A percentile compares a stretch with the other conserved stretches of the same genome.
Conservation (phyloP, 495 filamentous ascomycete species). For the Aspergillus asperescens region DNA sequence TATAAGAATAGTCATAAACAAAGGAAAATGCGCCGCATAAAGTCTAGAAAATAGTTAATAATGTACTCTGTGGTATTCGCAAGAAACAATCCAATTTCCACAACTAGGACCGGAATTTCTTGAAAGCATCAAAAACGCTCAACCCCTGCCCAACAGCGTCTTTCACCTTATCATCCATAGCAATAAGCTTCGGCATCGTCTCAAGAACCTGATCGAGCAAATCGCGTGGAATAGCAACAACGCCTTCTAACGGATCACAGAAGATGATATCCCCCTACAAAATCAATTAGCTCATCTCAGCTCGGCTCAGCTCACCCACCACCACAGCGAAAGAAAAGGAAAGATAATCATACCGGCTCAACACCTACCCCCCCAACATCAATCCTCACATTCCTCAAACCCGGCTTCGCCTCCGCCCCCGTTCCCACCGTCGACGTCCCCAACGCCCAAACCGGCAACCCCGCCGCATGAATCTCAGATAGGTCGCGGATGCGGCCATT, state of each 20-base stretch:
- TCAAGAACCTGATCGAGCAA: constrained; percentile 46
- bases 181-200: constrained; percentile 49
- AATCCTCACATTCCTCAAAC: constrained; percentile 49
- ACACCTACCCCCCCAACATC: constrained; percentile 46
- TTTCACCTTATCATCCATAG: constrained; percentile 57
- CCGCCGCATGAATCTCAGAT: constrained; percentile 41
- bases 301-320: too few species aligned
- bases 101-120: constrained; percentile 30
- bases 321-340: not conserved
- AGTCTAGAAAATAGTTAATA: too few species aligned
- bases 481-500: constrained; percentile 61
- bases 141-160: constrained; percentile 53
- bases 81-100: too few species aligned
- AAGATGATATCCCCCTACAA: constrained; percentile 57
- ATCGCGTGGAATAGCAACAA: constrained; percentile 55
- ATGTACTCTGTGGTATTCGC: too few species aligned
- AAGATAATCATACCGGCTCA: constrained; percentile 33
- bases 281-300: not conserved
- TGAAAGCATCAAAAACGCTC: constrained; percentile 55
- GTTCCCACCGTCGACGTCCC: constrained; percentile 56
- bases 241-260: constrained; percentile 55
- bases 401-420: constrained; percentile 54
- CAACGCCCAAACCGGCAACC: constrained; percentile 52
- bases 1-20: too few species aligned
- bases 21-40: too few species aligned